Percentiles rank a stretch among this genome's conserved stretches.
Conservation (phyloP, 176 grass and related monocot species). For the Raddia guianensis region DNA sequence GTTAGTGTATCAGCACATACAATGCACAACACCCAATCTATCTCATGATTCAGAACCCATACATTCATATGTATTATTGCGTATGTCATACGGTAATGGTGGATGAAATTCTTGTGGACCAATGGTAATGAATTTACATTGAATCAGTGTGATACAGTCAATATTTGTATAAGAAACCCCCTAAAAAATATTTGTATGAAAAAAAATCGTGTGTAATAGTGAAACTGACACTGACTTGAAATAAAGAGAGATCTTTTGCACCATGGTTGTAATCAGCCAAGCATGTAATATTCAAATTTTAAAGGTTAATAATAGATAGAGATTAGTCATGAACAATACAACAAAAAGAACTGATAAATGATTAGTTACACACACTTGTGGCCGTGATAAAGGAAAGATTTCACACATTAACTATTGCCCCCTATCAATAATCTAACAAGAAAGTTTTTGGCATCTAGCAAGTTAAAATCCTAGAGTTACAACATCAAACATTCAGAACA, state of each 20-base stretch:
- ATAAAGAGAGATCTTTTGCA: slow-evolving; percentile 12
- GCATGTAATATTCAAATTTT: neutral
- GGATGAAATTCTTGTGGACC: neutral
- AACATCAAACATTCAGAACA: neutral
- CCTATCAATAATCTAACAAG: neutral
- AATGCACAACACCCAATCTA: neutral
- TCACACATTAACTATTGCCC: neutral
- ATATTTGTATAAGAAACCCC: slow-evolving; percentile 1
- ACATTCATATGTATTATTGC: neutral
- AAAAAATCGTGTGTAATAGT: neutral
- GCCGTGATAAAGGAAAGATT: neutral
- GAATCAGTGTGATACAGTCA: neutral
- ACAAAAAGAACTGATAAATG: neutral
- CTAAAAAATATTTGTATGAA: neutral
- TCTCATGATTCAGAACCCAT: slow-evolving; percentile 15
- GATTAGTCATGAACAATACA: slow-evolving; percentile 23
- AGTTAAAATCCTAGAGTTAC: slow-evolving; percentile 22
- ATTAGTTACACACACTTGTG: neutral
- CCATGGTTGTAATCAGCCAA: neutral
- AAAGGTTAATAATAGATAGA: slow-evolving; percentile 1
- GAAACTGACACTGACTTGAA: slow-evolving; percentile 28
- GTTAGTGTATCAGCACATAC: neutral
- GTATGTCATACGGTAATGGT: neutral
- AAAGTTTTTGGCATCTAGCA: slow-evolving; percentile 12
- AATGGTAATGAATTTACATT: neutral